phyloP scores from a whole-genome alignment of 1,284 basidiomycete genomes.

The Ceraceosorus guamensis region DNA sequence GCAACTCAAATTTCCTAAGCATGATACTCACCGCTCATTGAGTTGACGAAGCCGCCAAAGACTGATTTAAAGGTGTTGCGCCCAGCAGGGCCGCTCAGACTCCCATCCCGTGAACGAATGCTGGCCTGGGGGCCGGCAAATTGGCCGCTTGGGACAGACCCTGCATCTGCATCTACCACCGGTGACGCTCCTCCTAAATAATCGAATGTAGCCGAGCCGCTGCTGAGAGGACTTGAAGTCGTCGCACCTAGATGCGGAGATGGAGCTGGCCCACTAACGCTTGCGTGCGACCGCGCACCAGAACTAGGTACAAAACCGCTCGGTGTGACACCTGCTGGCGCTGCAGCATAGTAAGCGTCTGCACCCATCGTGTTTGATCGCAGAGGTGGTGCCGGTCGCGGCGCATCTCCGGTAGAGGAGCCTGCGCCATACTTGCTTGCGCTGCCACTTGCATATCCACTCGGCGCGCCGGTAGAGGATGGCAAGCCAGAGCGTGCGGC shows the following conservation, averaged over 20 bases:
- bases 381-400: slow-evolving; percentile 22
- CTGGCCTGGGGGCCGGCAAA: no score
- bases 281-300: slow-evolving; percentile 4
- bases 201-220: slow-evolving; percentile 9
- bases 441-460: no score
- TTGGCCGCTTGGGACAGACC: no score
- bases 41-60: slow-evolving; percentile 48
- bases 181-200: neutral
- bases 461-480: no score
- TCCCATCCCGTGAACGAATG: neutral
- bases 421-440: no score
- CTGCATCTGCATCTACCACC: neutral
- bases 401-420: no score
- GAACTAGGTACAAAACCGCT: slow-evolving; percentile 16
- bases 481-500: no score
- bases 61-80: slow-evolving; percentile 45
- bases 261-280: slow-evolving; percentile 5
- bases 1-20: neutral
- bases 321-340: slow-evolving; percentile 11
- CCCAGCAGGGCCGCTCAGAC: slow-evolving; percentile 1
- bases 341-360: slow-evolving; percentile 16
- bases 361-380: slow-evolving; percentile 24
- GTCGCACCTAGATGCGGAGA: slow-evolving; percentile 12
- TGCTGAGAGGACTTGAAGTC: neutral
- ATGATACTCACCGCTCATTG: slow-evolving; percentile 37